Conservation (phyloP, 495 filamentous ascomycete genomes). For the Echria macrotheca region DNA sequence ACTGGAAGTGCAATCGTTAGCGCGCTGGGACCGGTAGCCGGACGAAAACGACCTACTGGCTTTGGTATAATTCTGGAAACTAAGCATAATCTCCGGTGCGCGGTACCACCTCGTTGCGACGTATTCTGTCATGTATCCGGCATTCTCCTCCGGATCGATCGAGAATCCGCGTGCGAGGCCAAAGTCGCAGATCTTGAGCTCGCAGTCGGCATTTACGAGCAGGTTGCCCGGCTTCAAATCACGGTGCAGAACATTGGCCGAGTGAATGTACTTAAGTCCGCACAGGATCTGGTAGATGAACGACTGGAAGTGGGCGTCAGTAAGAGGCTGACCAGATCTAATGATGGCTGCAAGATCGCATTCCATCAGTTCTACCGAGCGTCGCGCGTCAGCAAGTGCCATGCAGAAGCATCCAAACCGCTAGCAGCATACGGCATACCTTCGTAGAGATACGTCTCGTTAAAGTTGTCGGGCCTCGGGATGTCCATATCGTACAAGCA, state of each 20-base stretch:
- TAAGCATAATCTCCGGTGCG: slow-evolving; percentile 98
- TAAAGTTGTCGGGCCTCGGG: slow-evolving; percentile 94
- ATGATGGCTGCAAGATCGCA: slow-evolving; percentile 98
- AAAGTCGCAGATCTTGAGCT: slow-evolving; percentile 99
- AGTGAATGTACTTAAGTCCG: slow-evolving; percentile 97
- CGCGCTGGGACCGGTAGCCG: no score
- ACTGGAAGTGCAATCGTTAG: no score
- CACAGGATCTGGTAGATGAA: slow-evolving; percentile 95
- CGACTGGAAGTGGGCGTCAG: slow-evolving; percentile 93
- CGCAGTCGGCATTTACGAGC: slow-evolving; percentile 96
- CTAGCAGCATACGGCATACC: no score
- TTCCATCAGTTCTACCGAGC: slow-evolving; percentile 84
- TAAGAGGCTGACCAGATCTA: slow-evolving; percentile 89
- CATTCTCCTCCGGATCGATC: slow-evolving; percentile 95
- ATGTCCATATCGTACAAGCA: slow-evolving; percentile 99
- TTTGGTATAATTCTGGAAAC: slow-evolving; percentile 99
- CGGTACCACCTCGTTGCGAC: slow-evolving; percentile 98
- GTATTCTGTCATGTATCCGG: slow-evolving; percentile 99
- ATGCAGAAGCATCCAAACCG: no score
- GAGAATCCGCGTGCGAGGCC: slow-evolving; percentile 94
- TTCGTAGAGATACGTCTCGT: slow-evolving; percentile 98
- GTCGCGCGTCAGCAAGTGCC: slow-evolving; percentile 10
- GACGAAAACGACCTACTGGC: slow-evolving; percentile 91
- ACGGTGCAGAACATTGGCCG: slow-evolving; percentile 92
- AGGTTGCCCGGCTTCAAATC: slow-evolving; percentile 97